Evolutionary conservation across 2,329 filamentous ascomycete genomes (phyloP).

Genomic region (Lojkania enalia): DNA sequence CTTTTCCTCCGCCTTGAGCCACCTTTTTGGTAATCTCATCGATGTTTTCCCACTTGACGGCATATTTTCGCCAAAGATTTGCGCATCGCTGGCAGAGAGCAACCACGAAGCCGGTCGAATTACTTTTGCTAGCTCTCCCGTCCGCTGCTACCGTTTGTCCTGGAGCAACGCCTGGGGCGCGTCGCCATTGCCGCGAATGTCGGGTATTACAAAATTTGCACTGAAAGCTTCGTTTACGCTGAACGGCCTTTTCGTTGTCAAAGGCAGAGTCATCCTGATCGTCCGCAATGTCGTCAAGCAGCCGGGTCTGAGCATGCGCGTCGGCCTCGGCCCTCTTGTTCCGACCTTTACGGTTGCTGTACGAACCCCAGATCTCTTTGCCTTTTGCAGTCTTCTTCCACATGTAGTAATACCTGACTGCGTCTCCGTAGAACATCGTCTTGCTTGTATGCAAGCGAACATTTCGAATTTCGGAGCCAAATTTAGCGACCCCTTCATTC

Average conservation of each 20-base stretch:
- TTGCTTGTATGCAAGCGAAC: conserved; percentile 81
- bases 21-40: conserved; percentile 92
- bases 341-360: conserved; percentile 83
- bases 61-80: conserved; percentile 92
- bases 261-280: conserved; percentile 95
- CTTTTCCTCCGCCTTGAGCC: conserved; percentile 74
- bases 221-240: conserved; percentile 80
- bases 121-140: conserved; percentile 78
- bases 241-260: conserved; percentile 79
- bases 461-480: conserved; percentile 83
- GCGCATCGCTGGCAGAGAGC: conserved; percentile 90
- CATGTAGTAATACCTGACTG: conserved; percentile 93
- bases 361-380: conserved; percentile 86
- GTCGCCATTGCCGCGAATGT: conserved; percentile 84
- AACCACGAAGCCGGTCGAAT: conserved; percentile 71
- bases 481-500: conserved; percentile 87
- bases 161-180: conserved; percentile 77
- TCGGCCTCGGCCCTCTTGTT: conserved; percentile 67
- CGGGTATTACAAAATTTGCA: conserved; percentile 91
- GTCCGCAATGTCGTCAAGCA: conserved; percentile 91
- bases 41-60: conserved; percentile 90
- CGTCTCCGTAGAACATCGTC: conserved; percentile 74
- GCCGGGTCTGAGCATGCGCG: conserved; percentile 66
- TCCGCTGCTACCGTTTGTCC: conserved; percentile 71
- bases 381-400: conserved; percentile 96